These are phyloP conservation scores for Tolypocladium nubicola DNA, from an alignment of 2,329 filamentous ascomycete species.

Conservation along the genomic window DNA sequence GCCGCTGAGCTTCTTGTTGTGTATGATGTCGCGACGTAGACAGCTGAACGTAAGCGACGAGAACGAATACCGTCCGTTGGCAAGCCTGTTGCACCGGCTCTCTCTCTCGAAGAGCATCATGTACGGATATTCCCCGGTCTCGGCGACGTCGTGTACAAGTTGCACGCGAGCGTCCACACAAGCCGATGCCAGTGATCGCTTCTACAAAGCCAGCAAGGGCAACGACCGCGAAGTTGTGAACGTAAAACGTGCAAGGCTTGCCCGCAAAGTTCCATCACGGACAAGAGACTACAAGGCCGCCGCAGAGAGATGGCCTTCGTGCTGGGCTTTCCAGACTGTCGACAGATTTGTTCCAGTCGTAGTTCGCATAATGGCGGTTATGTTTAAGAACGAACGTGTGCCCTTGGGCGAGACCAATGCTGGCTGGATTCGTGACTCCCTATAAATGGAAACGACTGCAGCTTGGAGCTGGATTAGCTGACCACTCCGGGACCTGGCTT, in stretches of 20 bases:
- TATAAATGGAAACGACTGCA: not conserved
- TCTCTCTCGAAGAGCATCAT: not conserved
- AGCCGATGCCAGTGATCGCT: not conserved
- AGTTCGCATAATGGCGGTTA: not conserved
- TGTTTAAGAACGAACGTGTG: not conserved
- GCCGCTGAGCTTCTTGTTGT: not conserved
- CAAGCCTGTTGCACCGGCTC: not conserved
- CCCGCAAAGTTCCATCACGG: not conserved
- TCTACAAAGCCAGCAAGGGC: not conserved
- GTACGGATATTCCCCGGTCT: not conserved
- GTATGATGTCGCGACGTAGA: not conserved
- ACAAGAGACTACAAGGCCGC: not conserved
- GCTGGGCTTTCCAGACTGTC: not conserved
- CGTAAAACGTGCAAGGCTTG: not conserved
- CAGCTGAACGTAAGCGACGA: not conserved
- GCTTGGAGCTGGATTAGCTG: too few relatives aligned
- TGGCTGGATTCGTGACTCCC: not conserved
- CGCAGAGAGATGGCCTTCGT: not conserved
- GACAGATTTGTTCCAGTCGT: not conserved
- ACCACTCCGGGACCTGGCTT: not conserved
- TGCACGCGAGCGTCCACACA: not conserved
- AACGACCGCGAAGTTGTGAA: too few relatives aligned
- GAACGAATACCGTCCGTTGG: not conserved
- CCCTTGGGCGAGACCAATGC: not conserved
- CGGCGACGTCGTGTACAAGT: not conserved